phyloP scores from a whole-genome alignment of 1,284 basidiomycete genomes.

The Trametes hirsuta region DNA sequence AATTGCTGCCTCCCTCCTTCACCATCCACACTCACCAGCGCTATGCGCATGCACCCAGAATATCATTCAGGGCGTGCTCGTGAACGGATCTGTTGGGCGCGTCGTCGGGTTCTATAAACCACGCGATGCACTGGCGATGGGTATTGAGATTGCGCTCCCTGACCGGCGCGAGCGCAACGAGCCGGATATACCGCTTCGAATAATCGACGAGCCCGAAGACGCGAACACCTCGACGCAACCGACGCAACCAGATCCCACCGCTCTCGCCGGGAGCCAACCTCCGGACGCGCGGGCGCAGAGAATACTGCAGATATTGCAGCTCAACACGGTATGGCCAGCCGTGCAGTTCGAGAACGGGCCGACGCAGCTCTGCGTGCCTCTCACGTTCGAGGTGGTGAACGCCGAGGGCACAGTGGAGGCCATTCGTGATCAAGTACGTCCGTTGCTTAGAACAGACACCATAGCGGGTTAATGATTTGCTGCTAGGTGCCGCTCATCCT shows the following conservation, averaged over 20 bases:
- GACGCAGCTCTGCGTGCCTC: slow-evolving; percentile 50
- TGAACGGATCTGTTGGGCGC: slow-evolving; percentile 20
- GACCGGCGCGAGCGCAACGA: slow-evolving; percentile 7
- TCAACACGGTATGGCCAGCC: slow-evolving; percentile 50
- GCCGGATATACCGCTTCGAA: not conserved
- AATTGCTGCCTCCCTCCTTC: not conserved
- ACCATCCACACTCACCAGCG: not conserved
- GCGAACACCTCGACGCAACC: not conserved
- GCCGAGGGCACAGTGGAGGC: slow-evolving; percentile 56
- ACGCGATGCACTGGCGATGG: slow-evolving; percentile 47
- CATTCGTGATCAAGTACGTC: slow-evolving; percentile 50
- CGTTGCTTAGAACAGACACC: not conserved
- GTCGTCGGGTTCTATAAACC: slow-evolving; percentile 58
- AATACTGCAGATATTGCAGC: slow-evolving; percentile 11
- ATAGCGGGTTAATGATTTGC: not conserved
- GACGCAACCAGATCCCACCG: not conserved
- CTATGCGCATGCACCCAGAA: slow-evolving; percentile 8
- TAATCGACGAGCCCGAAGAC: not conserved
- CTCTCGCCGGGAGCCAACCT: not conserved
- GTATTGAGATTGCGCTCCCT: slow-evolving; percentile 40
- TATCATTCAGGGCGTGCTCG: slow-evolving; percentile 35
- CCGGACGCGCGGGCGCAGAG: slow-evolving; percentile 12
- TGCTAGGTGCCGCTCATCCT: slow-evolving; percentile 74
- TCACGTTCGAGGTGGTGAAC: slow-evolving; percentile 61
- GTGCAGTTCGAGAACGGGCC: slow-evolving; percentile 54